phyloP scores from a whole-genome alignment of 2,329 filamentous ascomycete genomes.

The Fusarium coffeatum region DNA sequence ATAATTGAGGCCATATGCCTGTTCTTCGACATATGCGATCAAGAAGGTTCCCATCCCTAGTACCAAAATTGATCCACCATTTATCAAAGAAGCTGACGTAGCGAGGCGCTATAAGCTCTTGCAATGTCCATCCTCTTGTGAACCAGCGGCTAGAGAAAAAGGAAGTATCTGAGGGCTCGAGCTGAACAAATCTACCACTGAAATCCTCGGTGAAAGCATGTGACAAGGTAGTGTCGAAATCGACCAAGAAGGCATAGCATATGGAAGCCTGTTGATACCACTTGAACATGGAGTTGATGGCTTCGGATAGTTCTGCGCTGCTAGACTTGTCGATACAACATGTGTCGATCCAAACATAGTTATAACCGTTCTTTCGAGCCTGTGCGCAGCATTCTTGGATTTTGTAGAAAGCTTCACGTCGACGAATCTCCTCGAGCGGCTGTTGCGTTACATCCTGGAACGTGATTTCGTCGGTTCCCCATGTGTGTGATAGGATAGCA shows the following conservation, averaged over 20 bases:
- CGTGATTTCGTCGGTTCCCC: slow-evolving; percentile 48
- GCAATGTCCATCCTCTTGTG: slow-evolving; percentile 44
- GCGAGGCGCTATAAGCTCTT: slow-evolving; percentile 49
- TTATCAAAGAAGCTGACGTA: slow-evolving; percentile 46
- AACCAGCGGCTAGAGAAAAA: slow-evolving; percentile 43
- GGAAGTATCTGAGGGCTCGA: neutral
- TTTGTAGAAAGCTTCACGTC: slow-evolving; percentile 33
- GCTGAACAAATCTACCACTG: neutral
- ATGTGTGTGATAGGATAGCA: slow-evolving; percentile 54
- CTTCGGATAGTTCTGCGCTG: slow-evolving; percentile 45
- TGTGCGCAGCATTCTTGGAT: slow-evolving; percentile 28
- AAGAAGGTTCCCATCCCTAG: slow-evolving; percentile 36
- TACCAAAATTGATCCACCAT: slow-evolving; percentile 45
- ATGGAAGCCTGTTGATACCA: slow-evolving; percentile 43
- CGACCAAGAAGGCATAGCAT: slow-evolving; percentile 46
- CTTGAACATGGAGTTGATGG: slow-evolving; percentile 48
- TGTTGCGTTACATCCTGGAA: slow-evolving; percentile 44
- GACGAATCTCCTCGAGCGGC: neutral
- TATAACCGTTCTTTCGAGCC: slow-evolving; percentile 20
- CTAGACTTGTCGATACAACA: slow-evolving; percentile 48
- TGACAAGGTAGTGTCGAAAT: slow-evolving; percentile 14
- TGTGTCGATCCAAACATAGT: slow-evolving; percentile 47
- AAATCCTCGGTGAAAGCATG: neutral
- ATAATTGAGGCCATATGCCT: slow-evolving; percentile 34
- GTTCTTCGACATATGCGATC: slow-evolving; percentile 32